Percentiles rank a stretch among this genome's conserved stretches.
Conservation (phyloP, 352 stramenopile genomes). For the Phytophthora colocasiae region DNA sequence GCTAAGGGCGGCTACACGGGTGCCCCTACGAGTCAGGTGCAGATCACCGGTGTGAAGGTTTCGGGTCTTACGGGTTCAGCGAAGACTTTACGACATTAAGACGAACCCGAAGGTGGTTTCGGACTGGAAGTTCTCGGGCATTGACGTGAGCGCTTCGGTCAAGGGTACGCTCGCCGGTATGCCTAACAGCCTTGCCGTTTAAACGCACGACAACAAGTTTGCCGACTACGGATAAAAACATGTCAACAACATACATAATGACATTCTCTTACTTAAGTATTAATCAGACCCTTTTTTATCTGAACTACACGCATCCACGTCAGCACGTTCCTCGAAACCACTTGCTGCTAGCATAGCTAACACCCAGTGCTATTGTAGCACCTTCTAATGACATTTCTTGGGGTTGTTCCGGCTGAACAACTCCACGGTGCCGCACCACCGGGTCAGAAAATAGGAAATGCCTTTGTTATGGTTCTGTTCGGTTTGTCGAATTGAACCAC, state of each 20-base stretch:
- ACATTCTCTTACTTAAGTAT: not conserved
- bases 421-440: not conserved
- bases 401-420: too few species aligned
- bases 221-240: slow-evolving; percentile 1
- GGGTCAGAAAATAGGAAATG: too few species aligned
- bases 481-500: too few species aligned
- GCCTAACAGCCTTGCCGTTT: slow-evolving; percentile 9
- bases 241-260: slow-evolving; percentile 3
- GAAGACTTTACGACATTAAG: slow-evolving; percentile 32
- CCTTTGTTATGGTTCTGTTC: too few species aligned
- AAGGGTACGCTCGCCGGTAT: slow-evolving; percentile 9
- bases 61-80: slow-evolving; percentile 25
- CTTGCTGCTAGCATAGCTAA: too few species aligned
- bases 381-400: too few species aligned
- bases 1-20: slow-evolving; percentile 31
- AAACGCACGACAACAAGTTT: slow-evolving; percentile 6
- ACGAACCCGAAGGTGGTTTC: slow-evolving; percentile 33
- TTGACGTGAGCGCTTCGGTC: slow-evolving; percentile 7
- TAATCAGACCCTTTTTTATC: too few species aligned
- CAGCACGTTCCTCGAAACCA: too few species aligned
- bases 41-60: slow-evolving; percentile 16
- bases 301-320: too few species aligned
- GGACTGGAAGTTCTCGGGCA: slow-evolving; percentile 16
- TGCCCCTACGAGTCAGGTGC: slow-evolving; percentile 16
- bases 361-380: too few species aligned